Conservation (phyloP, 108 stramenopile species). For the Skeletonema costatum region DNA sequence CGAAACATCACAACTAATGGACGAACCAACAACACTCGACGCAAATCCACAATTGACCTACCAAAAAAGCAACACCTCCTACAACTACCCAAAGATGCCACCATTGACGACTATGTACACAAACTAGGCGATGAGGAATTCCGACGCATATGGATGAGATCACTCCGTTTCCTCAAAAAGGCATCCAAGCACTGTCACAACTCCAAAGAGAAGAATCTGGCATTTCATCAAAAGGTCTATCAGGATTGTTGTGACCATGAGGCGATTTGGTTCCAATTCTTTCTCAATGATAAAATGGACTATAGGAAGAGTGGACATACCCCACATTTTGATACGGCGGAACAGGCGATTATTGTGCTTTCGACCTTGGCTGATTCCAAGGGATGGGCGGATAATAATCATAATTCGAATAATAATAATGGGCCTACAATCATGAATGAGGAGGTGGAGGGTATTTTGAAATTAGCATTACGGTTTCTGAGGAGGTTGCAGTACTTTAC, state of each 20-base stretch:
- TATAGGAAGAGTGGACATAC: conserved; percentile 1
- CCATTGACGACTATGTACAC: conserved; percentile 2
- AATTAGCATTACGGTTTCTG: background rate
- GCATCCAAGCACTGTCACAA: background rate
- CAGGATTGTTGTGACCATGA: background rate
- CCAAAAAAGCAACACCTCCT: background rate
- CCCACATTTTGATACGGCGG: conserved; percentile 4
- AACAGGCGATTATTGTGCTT: conserved; percentile 4
- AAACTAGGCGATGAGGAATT: conserved; percentile 7
- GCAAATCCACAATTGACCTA: background rate
- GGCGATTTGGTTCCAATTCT: conserved; percentile 1
- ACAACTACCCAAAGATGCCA: background rate
- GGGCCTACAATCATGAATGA: conserved; percentile 6
- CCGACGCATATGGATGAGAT: conserved; percentile 5
- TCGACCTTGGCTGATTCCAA: conserved; percentile 13
- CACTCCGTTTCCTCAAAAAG: conserved; percentile 12
- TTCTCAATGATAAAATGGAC: conserved; percentile 5
- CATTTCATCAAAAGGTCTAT: conserved; percentile 13
- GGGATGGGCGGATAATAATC: background rate
- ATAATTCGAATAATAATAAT: background rate
- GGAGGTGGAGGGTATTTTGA: conserved; percentile 1
- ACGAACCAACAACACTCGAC: background rate
- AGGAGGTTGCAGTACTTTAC: conserved; percentile 6
- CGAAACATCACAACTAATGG: background rate
- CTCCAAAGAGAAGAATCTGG: background rate